Percentiles rank a stretch among this genome's conserved stretches.
Conservation (phyloP, 106 monocot genomes). For the Cymbidium sinense region DNA sequence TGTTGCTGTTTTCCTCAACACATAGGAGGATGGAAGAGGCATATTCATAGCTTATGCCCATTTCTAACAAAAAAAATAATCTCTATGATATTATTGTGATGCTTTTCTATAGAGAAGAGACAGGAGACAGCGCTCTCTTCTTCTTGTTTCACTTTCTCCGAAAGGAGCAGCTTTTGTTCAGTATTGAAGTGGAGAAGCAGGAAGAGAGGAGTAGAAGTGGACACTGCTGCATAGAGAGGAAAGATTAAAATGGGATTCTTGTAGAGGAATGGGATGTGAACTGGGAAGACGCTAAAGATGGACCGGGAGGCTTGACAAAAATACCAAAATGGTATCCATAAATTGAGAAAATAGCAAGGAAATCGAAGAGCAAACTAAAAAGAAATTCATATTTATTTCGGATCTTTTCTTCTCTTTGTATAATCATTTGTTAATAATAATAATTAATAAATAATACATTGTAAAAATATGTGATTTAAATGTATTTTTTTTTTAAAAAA, state of each 20-base stretch:
- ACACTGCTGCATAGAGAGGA: constrained; percentile 6
- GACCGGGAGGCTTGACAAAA: constrained; percentile 1
- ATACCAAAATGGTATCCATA: background rate
- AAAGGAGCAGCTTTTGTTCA: background rate
- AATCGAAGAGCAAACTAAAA: background rate
- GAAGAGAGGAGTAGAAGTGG: background rate
- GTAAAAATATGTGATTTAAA: no score
- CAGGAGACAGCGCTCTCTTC: background rate
- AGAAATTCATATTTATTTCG: background rate
- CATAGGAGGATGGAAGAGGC: constrained; percentile 56
- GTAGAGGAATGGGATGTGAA: background rate
- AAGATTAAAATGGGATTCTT: background rate
- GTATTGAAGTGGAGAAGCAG: background rate
- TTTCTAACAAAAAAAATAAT: constrained; percentile 3
- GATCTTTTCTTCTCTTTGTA: background rate
- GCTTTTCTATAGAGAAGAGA: background rate
- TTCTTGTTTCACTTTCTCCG: background rate
- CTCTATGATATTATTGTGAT: background rate
- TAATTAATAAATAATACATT: no score
- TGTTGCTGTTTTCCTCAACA: constrained; percentile 54
- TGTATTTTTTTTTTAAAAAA: no score
- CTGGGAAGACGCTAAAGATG: background rate
- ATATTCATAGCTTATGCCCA: constrained; percentile 35
- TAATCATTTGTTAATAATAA: no score
- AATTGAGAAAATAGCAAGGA: background rate